These are phyloP conservation scores for Sarcomyxa edulis DNA, from an alignment of 768 basidiomycete genomes.

Conservation along the genomic window DNA sequence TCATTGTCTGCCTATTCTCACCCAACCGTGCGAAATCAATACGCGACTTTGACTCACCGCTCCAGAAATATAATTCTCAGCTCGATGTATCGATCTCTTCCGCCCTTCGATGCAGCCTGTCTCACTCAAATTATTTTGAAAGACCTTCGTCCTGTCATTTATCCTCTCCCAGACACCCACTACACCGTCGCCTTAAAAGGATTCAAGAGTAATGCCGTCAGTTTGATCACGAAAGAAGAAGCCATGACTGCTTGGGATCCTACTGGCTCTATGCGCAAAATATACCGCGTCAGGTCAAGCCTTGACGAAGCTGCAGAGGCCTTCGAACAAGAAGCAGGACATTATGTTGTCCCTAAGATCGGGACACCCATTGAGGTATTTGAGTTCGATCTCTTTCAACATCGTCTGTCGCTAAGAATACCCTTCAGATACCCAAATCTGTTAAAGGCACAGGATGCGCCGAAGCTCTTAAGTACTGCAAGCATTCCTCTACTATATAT, in stretches of 20 bases:
- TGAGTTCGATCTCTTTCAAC: background rate
- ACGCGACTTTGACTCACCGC: constrained; percentile 18
- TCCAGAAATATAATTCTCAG: constrained; percentile 36
- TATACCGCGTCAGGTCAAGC: constrained; percentile 51
- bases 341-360: constrained; percentile 35
- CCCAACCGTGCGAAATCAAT: constrained; percentile 31
- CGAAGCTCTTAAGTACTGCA: constrained; percentile 48
- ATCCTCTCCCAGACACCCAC: constrained; percentile 52
- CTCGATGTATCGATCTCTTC: constrained; percentile 53
- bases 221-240: constrained; percentile 50
- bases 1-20: constrained; percentile 59
- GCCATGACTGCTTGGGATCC: constrained; percentile 76
- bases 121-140: constrained; percentile 86
- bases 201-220: constrained; percentile 53
- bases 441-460: constrained; percentile 61
- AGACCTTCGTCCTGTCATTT: constrained; percentile 77
- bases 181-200: constrained; percentile 45
- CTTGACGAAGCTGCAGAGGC: constrained; percentile 51
- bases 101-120: constrained; percentile 59
- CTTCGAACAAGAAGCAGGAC: constrained; percentile 30
- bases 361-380: constrained; percentile 64
- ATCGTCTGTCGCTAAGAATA: background rate
- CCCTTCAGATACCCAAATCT: constrained; percentile 74
- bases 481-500: constrained; percentile 48
- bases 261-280: constrained; percentile 40